phyloP scores from a whole-genome alignment of 192 early-diverging fungal genomes.

The Podochytrium sp. region DNA sequence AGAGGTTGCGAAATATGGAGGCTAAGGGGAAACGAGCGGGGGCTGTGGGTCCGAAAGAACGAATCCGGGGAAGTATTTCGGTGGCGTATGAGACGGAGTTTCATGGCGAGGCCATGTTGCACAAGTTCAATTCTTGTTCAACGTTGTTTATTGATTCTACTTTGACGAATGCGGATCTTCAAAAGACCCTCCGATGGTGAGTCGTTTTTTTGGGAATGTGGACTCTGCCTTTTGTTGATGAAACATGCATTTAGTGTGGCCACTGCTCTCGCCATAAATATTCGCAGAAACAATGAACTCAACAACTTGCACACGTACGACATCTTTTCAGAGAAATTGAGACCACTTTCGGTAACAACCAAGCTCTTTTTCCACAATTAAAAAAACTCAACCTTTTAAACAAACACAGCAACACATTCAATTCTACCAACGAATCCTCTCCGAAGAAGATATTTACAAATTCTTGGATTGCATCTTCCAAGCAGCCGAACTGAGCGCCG shows the following conservation, averaged over 20 bases:
- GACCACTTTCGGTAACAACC: conserved; percentile 52
- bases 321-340: conserved; percentile 57
- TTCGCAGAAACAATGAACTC: conserved; percentile 34
- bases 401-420: conserved; percentile 49
- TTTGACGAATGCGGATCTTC: conserved; percentile 52
- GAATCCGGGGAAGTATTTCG: not conserved
- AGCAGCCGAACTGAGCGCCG: conserved; percentile 62
- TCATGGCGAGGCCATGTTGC: conserved; percentile 3
- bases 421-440: conserved; percentile 44
- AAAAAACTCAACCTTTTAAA: not conserved
- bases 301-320: conserved; percentile 41
- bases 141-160: conserved; percentile 60
- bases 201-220: not conserved
- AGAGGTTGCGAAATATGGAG: conserved; percentile 1
- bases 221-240: not conserved
- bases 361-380: not conserved
- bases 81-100: not conserved
- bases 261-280: conserved; percentile 41
- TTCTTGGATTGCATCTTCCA: conserved; percentile 71
- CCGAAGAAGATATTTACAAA: conserved; percentile 60
- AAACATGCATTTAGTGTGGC: conserved; percentile 35
- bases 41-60: not conserved
- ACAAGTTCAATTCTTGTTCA: conserved; percentile 57
- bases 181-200: conserved; percentile 53
- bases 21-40: not conserved